A percentile compares a stretch with the other conserved stretches of the same genome.
Evolutionary conservation across 2,329 filamentous ascomycete species (phyloP).

Genomic region (Rhexocercosporidium sp.): DNA sequence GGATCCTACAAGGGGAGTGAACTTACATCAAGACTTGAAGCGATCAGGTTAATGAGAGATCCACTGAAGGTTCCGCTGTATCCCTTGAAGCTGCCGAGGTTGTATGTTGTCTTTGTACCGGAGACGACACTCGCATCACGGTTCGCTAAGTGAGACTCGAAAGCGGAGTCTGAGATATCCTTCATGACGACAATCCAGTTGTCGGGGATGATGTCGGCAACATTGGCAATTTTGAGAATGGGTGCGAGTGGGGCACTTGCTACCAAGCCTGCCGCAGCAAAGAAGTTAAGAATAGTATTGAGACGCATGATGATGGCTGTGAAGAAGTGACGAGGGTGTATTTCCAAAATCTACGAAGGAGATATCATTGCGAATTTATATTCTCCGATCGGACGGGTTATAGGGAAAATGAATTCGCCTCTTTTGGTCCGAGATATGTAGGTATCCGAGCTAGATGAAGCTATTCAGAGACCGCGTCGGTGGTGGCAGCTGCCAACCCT

Average conservation of each 20-base stretch:
- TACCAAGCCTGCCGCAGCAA: background rate
- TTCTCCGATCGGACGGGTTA: background rate
- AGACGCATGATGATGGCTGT: background rate
- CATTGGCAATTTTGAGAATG: background rate
- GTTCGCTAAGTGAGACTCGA: background rate
- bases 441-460: background rate
- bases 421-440: background rate
- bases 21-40: slow-evolving; percentile 8
- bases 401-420: too few species aligned
- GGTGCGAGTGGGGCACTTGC: slow-evolving; percentile 2
- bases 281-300: background rate
- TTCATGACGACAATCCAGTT: slow-evolving; percentile 13
- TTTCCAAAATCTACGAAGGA: background rate
- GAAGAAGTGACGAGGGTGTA: background rate
- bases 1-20: background rate
- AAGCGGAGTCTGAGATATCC: slow-evolving; percentile 5
- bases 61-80: background rate
- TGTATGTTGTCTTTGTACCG: slow-evolving; percentile 1
- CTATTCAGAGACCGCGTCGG: background rate
- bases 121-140: slow-evolving; percentile 1
- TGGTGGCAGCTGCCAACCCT: background rate
- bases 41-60: background rate
- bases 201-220: slow-evolving; percentile 1
- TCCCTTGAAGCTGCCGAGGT: slow-evolving; percentile 3
- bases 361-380: background rate